These are phyloP conservation scores for Mangifera indica DNA, from an alignment of 345 rosid species.

Conservation along the genomic window DNA sequence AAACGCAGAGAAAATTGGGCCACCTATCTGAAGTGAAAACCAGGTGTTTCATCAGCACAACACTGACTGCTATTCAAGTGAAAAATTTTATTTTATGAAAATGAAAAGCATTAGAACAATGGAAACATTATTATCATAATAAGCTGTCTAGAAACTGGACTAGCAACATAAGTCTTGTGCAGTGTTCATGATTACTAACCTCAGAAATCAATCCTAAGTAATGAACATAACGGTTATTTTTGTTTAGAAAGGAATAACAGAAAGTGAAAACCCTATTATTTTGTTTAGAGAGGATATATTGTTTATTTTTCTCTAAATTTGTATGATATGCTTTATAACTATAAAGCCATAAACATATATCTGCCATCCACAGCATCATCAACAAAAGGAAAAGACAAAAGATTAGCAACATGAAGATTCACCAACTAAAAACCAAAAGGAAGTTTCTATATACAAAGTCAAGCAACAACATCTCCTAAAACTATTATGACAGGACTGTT, in stretches of 20 bases:
- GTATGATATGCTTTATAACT: slow-evolving; percentile 2
- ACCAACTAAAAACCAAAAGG: neutral
- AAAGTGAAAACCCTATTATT: neutral
- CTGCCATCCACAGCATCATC: neutral
- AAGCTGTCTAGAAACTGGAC: neutral
- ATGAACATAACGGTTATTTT: too few relatives aligned
- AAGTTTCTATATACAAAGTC: neutral
- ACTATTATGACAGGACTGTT: neutral
- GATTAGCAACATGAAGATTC: neutral
- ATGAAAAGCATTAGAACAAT: neutral
- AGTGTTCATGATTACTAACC: neutral
- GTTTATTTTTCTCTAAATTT: neutral
- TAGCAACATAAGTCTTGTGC: neutral
- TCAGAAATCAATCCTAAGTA: neutral
- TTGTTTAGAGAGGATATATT: neutral
- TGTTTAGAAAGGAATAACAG: too few relatives aligned
- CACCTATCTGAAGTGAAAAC: slow-evolving; percentile 78
- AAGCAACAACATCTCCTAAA: neutral
- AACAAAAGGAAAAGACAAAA: neutral
- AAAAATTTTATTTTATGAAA: neutral
- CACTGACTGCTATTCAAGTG: neutral
- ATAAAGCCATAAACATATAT: neutral
- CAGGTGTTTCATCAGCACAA: slow-evolving; percentile 2
- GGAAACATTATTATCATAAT: neutral
- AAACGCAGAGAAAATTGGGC: slow-evolving; percentile 97